phyloP scores from a whole-genome alignment of 768 basidiomycete species.

The Omphalotus guepiniiformis region DNA sequence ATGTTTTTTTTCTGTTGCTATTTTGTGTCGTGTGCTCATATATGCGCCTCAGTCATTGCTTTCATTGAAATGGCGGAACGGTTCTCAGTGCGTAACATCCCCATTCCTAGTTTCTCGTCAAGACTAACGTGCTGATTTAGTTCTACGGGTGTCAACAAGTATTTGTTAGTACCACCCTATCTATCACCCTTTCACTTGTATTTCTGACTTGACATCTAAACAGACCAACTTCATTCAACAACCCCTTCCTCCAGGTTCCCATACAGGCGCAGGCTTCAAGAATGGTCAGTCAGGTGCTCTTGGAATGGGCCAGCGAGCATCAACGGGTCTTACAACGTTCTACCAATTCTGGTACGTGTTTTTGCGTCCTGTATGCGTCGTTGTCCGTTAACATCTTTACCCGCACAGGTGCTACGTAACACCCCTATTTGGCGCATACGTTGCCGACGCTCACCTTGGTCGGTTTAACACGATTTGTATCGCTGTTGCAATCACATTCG shows the following conservation, averaged over 20 bases:
- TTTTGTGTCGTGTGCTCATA: background rate
- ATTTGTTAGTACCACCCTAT: background rate
- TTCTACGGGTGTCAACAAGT: background rate
- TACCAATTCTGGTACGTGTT: constrained; percentile 61
- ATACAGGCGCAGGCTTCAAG: constrained; percentile 55
- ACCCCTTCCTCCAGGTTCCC: constrained; percentile 58
- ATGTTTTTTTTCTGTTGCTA: constrained; percentile 15
- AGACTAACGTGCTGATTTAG: background rate
- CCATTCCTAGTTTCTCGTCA: background rate
- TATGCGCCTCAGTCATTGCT: constrained; percentile 37
- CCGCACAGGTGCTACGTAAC: constrained; percentile 54
- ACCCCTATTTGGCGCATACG: constrained; percentile 65
- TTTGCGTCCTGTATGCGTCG: background rate
- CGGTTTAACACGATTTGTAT: constrained; percentile 71
- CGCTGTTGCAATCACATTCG: constrained; percentile 52
- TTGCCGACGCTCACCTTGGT: constrained; percentile 70
- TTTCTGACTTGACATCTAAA: background rate
- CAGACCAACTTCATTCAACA: constrained; percentile 77
- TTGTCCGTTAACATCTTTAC: constrained; percentile 6
- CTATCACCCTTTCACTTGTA: background rate
- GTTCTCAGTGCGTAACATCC: constrained; percentile 39
- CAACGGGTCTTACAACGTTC: constrained; percentile 69
- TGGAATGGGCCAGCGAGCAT: constrained; percentile 60
- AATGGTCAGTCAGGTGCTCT: constrained; percentile 65
- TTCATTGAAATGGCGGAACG: constrained; percentile 48